Base-by-base conservation (phyloP, 2,329 filamentous ascomycete genomes). In the Neocucurbitaria cava region DNA sequence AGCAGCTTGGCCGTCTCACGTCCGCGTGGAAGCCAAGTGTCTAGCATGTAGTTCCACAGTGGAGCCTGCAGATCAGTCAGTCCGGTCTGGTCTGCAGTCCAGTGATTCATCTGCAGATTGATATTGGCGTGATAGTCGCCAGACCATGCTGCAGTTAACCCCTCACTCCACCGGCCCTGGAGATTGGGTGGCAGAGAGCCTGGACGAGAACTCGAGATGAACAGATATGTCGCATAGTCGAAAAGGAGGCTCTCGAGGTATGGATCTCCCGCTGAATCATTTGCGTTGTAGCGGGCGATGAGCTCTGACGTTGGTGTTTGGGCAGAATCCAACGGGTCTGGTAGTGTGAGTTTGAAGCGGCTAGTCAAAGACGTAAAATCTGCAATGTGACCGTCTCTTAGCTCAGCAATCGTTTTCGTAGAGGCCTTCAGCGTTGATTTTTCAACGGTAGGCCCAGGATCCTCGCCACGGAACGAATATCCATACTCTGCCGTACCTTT, bases 51-150 rank as follows among this genome's bases (percentile, higher is more conserved):
- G 7, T 81, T 71, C 78, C 81, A 86, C 0, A 85, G 67, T 0
- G 81, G 77, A 0, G 70, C 65, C 42, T 82, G 77, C 0, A 83
- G 75, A 1, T 71, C 71, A 0, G 76, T 77, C 0, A 86, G 70
- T 0, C 83, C 83, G 0, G 82, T 84, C 47, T 83, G 78, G 30
- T 85, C 82, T 2, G 80, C 78, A 1, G 73, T 64, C 84, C 85
- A 87, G 60, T 86, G 80, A 54, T 86, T 87, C 85, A 86, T 87
- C 58, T 87, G 82, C 0, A 86, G 52, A 52, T 87, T 87, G 62
- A 87, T 86, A 56, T 87, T 83, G 35, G 79, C 76, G 47, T 85
- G 83, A 51, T 85, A 87, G 59, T 87, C 83, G 2, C 76, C 79
- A 11, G 79, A 77, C 85, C 85, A 85, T 0, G 79, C 77, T 3